Percentiles rank a stretch among this genome's conserved stretches.
Conservation (phyloP, 2,329 filamentous ascomycete genomes). For the Cadophora luteo-olivacea region DNA sequence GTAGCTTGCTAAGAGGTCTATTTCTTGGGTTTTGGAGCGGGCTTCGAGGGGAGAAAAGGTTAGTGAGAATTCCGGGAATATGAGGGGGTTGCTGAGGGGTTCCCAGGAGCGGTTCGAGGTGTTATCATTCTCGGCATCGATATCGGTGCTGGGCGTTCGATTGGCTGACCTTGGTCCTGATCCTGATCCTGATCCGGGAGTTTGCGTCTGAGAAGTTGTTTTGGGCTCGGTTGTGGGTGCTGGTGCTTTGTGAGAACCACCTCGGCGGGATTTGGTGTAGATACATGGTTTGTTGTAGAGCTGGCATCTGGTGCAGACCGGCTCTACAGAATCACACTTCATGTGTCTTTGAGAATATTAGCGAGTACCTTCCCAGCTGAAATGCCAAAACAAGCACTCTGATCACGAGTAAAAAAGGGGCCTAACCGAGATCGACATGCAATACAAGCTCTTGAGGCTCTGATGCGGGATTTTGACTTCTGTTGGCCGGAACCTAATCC, state of each 20-base stretch:
- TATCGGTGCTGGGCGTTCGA: background rate
- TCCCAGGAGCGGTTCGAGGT: background rate
- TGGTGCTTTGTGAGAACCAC: slow-evolving; percentile 41
- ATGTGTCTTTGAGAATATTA: slow-evolving; percentile 48
- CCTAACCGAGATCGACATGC: slow-evolving; percentile 50
- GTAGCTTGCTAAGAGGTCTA: slow-evolving; percentile 19
- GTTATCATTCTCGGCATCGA: background rate
- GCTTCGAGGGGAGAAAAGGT: background rate
- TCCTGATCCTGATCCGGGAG: background rate
- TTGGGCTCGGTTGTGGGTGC: background rate
- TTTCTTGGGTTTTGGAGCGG: background rate
- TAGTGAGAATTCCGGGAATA: background rate
- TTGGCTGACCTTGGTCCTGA: background rate
- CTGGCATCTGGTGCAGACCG: slow-evolving; percentile 54
- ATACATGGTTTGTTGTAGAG: slow-evolving; percentile 53
- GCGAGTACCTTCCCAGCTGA: background rate
- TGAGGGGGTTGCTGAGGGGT: background rate
- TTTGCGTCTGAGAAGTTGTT: slow-evolving; percentile 2
- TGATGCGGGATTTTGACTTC: slow-evolving; percentile 29
- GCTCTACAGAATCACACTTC: slow-evolving; percentile 58
- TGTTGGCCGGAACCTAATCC: slow-evolving; percentile 7
- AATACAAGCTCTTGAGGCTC: slow-evolving; percentile 54
- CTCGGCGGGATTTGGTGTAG: slow-evolving; percentile 59
- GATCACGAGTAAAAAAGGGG: background rate
- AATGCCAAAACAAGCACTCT: background rate